A percentile compares a stretch with the other conserved stretches of the same genome.
Evolutionary conservation across 2,329 filamentous ascomycete genomes (phyloP).

Genomic region (Sporothrix sp.): DNA sequence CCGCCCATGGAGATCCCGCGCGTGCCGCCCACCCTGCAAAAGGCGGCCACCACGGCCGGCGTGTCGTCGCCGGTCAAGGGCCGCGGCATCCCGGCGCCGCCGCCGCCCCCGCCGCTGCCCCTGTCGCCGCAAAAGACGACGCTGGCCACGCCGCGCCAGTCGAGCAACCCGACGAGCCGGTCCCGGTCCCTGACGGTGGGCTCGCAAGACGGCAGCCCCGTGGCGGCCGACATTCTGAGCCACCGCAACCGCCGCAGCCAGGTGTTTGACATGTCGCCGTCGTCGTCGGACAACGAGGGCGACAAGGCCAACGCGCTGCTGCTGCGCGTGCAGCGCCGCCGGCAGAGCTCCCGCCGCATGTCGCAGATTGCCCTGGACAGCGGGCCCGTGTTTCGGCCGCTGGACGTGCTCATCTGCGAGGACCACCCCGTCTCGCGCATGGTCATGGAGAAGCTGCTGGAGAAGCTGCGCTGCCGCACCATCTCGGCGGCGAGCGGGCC

Average conservation of each 20-base stretch:
- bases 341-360: conserved; percentile 90
- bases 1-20: conserved; percentile 61
- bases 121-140: conserved; percentile 57
- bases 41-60: conserved; percentile 45
- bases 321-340: conserved; percentile 80
- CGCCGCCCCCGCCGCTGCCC: conserved; percentile 41
- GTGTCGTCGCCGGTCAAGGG: conserved; percentile 44
- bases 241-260: conserved; percentile 90
- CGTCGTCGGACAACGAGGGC: conserved; percentile 94
- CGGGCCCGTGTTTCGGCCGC: conserved; percentile 77
- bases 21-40: conserved; percentile 48
- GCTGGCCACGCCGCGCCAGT: conserved; percentile 49
- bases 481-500: conserved; percentile 85
- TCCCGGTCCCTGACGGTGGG: conserved; percentile 86
- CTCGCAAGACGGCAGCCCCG: conserved; percentile 80
- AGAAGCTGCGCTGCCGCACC: conserved; percentile 89
- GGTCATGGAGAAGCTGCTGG: conserved; percentile 97
- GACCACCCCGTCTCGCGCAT: conserved; percentile 93
- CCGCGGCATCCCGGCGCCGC: conserved; percentile 32
- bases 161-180: conserved; percentile 53
- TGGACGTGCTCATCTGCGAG: conserved; percentile 94
- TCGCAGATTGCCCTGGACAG: conserved; percentile 75
- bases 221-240: conserved; percentile 56
- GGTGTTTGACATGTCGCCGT: conserved; percentile 92
- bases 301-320: conserved; percentile 70